Base-by-base conservation (phyloP, 208 protist genomes). In the Leishmania amazonensis region DNA sequence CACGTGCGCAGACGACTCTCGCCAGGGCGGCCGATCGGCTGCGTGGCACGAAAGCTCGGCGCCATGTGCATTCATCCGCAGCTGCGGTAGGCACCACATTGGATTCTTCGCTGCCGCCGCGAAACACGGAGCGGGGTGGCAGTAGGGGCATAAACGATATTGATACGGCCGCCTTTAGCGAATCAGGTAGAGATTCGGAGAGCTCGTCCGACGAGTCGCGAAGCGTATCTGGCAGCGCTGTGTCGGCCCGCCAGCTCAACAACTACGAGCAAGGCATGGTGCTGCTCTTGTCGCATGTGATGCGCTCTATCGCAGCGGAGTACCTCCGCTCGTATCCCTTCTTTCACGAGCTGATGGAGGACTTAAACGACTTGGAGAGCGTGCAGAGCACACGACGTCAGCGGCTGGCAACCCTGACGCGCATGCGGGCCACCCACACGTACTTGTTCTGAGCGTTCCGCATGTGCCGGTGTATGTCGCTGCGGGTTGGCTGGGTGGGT, bases 181-280 rank as follows among this genome's bases (percentile, higher is more conserved):
- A 76, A 35, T 71, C 65, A 5, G 11, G 51, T 3, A 77, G 79
- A 17, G 76, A 79, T 38, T 67, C 79, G 15, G 79, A 72, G 35
- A 71, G 42, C 17, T 65, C 76, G n/a, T 35, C 79, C 0, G 77
- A 74, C 5, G 78, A 47, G n/a, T 65, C 85, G 3, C 13, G 24
- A n/a, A 83, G 49, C 80, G 54, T 64, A 13, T 21, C 40, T 17
- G 81, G 72, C 45, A 78, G 45, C 13, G 83, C 45, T 4, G 81
- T 38, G 21, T 70, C 79, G 35, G 70, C 62, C 40, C 86, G 64
- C 3, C 60, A 78, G 21, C 75, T 95, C 28, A 93, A 86, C 70
- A 90, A 90, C 79, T 93, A 95, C 73, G 88, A 95, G 78, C 89
- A 95, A 62, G 94, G 94, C 28, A 89, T 94, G 84, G 73, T 96